Conservation (phyloP, 176 grass and related monocot genomes). For the Coix lacrymajobi region DNA sequence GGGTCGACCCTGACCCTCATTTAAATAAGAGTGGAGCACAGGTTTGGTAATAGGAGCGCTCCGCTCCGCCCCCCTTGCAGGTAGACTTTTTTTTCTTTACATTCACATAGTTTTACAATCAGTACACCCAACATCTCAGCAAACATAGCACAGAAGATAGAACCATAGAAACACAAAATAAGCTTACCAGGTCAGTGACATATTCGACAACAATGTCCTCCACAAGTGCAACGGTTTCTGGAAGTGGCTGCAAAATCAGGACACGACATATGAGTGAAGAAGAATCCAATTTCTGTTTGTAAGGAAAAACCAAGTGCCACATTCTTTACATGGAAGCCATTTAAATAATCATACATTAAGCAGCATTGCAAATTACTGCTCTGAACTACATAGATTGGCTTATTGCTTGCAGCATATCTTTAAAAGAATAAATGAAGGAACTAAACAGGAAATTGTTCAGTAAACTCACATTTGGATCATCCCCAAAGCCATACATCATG, state of each 20-base stretch:
- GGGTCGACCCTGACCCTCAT: too few relatives aligned
- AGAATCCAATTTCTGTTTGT: neutral
- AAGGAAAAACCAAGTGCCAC: neutral
- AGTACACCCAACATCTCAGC: neutral
- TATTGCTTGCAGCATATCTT: neutral
- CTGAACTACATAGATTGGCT: neutral
- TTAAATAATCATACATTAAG: neutral
- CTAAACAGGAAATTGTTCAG: neutral
- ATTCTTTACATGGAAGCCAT: neutral
- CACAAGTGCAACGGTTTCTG: slow-evolving; percentile 90
- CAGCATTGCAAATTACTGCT: slow-evolving; percentile 16
- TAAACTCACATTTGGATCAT: slow-evolving; percentile 76
- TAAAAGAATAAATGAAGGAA: neutral
- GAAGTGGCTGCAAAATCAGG: slow-evolving; percentile 73
- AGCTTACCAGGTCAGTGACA: slow-evolving; percentile 88
- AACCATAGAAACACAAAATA: too few relatives aligned
- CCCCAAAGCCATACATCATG: slow-evolving; percentile 99
- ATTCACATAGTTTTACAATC: neutral
- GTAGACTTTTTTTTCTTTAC: neutral
- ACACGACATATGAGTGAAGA: neutral
- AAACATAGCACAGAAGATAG: neutral
- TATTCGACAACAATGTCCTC: slow-evolving; percentile 97
- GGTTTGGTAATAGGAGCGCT: too few relatives aligned
- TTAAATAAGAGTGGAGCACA: too few relatives aligned
- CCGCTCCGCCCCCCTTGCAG: too few relatives aligned